Base-by-base conservation (phyloP, 1,284 basidiomycete genomes). In the Puccinia polysora region DNA sequence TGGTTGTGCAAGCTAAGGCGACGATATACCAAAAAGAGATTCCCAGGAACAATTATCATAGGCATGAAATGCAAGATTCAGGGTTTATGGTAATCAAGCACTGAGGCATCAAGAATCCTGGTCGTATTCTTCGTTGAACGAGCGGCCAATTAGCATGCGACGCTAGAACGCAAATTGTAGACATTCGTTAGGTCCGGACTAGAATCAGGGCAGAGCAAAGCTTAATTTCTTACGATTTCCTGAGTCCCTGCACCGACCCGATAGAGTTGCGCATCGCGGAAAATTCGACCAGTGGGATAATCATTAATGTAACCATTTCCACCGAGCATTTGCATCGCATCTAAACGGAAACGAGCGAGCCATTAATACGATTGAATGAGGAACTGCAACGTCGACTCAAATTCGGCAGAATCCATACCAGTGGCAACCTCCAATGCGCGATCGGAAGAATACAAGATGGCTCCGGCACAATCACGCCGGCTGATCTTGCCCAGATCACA, bases 231-330 rank as follows among this genome's bases (percentile, higher is more conserved):
- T 63, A 71, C 69, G 45, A 71, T 71, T 63, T 73, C 75, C 50
- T 77, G 76, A 15, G 91, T 92, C 14, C 91, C 91, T 18, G 91
- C 91, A 30, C 91, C 91, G 73, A 95, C 91, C 20, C 90, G 87
- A 78, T 95, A 95, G 55, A 95, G 80, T 75, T 90, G 83, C 18
- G 91, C 84, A 78, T 95, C 91, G 49, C 91, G 85, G 64, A 95
- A 81, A 75, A 93, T 86, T 38, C 91, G 86, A 20, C 90, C 92
- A 76, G 88, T 86, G 6, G 90, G 89, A 78, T 93, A 96, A 75
- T 95, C 91, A 52, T 93, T 91, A 79, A 93, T 91, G 78, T 94
- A 94, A 6, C 91, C 91, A 79, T 94, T 94, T 4, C 91, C 91
- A 73, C 91, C 91, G 67, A 94, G 83, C 79, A 89, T 91, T 78